Conservation (phyloP, 768 basidiomycete genomes). For the Tricholoma saponaceum region DNA sequence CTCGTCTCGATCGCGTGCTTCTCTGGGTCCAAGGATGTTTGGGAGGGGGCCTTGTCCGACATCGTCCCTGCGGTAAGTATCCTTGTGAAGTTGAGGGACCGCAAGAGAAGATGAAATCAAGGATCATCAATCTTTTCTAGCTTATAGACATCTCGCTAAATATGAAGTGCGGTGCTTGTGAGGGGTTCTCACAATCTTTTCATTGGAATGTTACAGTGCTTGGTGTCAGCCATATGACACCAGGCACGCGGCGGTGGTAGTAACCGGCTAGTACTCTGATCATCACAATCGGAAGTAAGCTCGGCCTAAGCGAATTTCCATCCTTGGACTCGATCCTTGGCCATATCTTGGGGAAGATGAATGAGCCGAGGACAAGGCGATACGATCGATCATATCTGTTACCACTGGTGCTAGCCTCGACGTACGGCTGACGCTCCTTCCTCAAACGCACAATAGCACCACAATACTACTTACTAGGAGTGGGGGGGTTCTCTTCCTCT, state of each 20-base stretch:
- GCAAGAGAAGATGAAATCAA: neutral
- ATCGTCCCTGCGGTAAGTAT: constrained; percentile 1
- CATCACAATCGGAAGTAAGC: too few relatives aligned
- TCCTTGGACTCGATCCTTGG: too few relatives aligned
- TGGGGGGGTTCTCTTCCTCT: too few relatives aligned
- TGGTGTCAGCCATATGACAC: neutral
- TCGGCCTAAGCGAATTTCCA: too few relatives aligned
- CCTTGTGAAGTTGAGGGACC: neutral
- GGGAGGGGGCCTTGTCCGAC: constrained; percentile 22
- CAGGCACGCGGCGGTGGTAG: neutral
- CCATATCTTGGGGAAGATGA: too few relatives aligned
- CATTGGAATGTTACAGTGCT: neutral
- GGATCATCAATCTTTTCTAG: neutral
- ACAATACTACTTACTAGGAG: too few relatives aligned
- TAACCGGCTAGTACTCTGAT: neutral
- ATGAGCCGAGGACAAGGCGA: too few relatives aligned
- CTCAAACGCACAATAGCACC: too few relatives aligned
- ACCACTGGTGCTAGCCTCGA: too few relatives aligned
- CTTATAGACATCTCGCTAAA: neutral
- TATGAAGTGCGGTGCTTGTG: neutral
- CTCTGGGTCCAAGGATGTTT: constrained; percentile 24
- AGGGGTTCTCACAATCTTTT: neutral
- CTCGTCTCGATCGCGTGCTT: constrained; percentile 20
- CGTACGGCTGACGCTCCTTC: too few relatives aligned
- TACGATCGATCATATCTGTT: too few relatives aligned